Base-by-base conservation (phyloP, 2,329 filamentous ascomycete genomes). In the Scedosporium dehoogii region DNA sequence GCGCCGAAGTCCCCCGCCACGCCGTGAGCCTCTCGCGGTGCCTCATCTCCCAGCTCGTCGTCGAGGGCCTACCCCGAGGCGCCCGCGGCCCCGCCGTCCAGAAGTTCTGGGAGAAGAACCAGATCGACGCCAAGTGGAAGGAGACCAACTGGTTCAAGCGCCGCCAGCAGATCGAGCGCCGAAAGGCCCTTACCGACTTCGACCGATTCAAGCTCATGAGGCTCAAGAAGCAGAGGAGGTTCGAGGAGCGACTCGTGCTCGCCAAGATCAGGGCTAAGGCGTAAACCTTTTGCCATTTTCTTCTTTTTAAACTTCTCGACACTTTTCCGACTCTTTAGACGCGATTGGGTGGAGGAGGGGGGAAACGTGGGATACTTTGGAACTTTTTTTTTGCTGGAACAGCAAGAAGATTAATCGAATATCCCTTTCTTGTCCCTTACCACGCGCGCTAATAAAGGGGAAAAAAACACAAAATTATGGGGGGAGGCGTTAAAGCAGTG, bases 121-220 rank as follows among this genome's bases (percentile, higher is more conserved):
- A 91, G 77, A 91, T 99, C 74, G 94, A 99, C 77, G 79, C 85
- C 77, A 96, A 96, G 85, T 97, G 92, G 90, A 86, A 88, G 76
- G 85, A 90, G 81, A 92, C 86, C 84, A 86, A 86, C 79, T 96
- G 90, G 88, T 91, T 92, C 74, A 94, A 99, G 91, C 92, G 91
- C 86, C 87, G 90, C 76, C 86, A 87, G 71, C 89, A 91, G 81
- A 85, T 85, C 73, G 85, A 90, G 80, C 89, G 91, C 83, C 90
- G 94, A 85, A 89, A 89, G 83, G 86, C 86, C 74, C 85, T 99
- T 70, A 96, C 88, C 81, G 94, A 99, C 86, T 99, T 99, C 77
- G 94, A 99, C 85, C 89, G 94, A 79, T 99, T 97, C 91, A 97
- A 99, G 90, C 94, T 97, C 74, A 85, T 97, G 87, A 89, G 93